These are phyloP conservation scores for Cardiospermum halicacabum DNA, from an alignment of 345 rosid genomes.

Conservation along the genomic window DNA sequence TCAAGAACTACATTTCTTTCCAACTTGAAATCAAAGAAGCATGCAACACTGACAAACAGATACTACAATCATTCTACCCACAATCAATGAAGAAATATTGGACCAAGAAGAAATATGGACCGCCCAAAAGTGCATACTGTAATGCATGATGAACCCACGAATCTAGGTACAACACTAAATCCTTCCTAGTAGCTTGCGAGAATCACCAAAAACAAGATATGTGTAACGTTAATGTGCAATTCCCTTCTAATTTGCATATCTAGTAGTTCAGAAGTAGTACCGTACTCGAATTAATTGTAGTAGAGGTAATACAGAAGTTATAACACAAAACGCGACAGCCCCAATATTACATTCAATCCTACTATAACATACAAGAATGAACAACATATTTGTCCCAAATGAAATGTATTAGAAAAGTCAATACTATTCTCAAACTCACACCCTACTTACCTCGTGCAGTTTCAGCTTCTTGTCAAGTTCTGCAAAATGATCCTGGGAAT, in stretches of 20 bases:
- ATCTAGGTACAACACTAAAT: background rate
- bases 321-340: background rate
- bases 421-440: background rate
- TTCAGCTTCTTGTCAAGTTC: slow-evolving; percentile 76
- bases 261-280: too few species aligned
- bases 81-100: too few species aligned
- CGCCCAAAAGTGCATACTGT: background rate
- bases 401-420: background rate
- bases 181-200: background rate
- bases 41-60: background rate
- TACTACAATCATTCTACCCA: too few species aligned
- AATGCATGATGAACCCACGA: background rate
- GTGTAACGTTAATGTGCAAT: background rate
- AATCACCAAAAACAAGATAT: slow-evolving; percentile 7
- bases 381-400: slow-evolving; percentile 7
- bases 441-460: slow-evolving; percentile 69
- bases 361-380: background rate
- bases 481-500: slow-evolving; percentile 70
- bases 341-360: background rate
- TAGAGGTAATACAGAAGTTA: background rate
- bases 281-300: background rate
- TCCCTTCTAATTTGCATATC: too few species aligned
- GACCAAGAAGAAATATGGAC: too few species aligned
- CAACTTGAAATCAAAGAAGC: background rate
- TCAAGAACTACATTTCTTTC: background rate